A percentile compares a stretch with the other conserved stretches of the same genome.
These are phyloP conservation scores for Penicillium lividum DNA, from an alignment of 495 filamentous ascomycete genomes.

Conservation along the genomic window DNA sequence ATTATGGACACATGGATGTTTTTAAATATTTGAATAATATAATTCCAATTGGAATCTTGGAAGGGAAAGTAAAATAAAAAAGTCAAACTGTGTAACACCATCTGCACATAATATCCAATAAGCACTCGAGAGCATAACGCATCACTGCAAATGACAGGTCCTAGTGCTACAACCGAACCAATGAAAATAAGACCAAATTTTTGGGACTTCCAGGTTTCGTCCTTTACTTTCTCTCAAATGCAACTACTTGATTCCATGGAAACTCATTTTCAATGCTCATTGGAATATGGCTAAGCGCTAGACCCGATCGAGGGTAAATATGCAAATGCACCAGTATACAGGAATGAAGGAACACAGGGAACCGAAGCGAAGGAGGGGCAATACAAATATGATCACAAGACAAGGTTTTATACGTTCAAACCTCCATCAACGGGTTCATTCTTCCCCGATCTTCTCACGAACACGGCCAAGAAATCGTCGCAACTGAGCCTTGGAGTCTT, in stretches of 20 bases:
- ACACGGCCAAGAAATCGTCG: constrained; percentile 26
- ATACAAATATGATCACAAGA: neutral
- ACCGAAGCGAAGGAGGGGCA: constrained; percentile 4
- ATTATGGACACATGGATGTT: too few species aligned
- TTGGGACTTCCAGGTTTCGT: neutral
- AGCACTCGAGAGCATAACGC: neutral
- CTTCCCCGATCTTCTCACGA: constrained; percentile 19
- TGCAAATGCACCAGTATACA: constrained; percentile 12
- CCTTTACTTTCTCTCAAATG: neutral
- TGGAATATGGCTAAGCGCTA: neutral
- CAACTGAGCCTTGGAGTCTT: constrained; percentile 24
- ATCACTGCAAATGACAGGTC: neutral
- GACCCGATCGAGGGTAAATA: constrained; percentile 1
- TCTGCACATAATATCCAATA: neutral
- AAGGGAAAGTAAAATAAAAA: neutral
- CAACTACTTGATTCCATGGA: neutral
- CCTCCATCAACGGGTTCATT: neutral
- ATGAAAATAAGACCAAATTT: neutral
- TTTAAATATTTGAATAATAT: neutral
- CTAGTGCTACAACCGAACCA: neutral
- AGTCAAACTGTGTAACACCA: neutral
- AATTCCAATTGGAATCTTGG: neutral
- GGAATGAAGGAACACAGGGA: constrained; percentile 7
- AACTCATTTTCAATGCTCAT: neutral
- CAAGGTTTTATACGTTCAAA: too few species aligned